Evolutionary conservation across 192 early-diverging fungal genomes (phyloP).

Genomic region (Jimgerdemannia flammicorona): DNA sequence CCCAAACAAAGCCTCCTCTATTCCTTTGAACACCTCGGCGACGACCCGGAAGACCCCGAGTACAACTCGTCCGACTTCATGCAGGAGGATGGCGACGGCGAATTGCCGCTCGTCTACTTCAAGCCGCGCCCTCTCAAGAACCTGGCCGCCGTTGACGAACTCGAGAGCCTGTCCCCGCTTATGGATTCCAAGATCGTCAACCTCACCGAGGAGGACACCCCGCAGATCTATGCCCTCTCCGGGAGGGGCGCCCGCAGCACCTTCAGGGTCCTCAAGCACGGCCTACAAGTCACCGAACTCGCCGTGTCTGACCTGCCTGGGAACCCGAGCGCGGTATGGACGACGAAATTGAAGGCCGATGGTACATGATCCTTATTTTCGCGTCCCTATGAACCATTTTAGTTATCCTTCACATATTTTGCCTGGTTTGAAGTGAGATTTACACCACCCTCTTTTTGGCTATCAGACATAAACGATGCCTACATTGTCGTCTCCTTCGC

Average conservation of each 20-base stretch:
- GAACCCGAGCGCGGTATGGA: constrained; percentile 92
- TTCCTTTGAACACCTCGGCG: constrained; percentile 92
- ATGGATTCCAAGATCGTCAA: constrained; percentile 85
- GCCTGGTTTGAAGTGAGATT: neutral
- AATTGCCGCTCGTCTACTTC: constrained; percentile 56
- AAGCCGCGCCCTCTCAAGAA: constrained; percentile 77
- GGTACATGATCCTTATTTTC: constrained; percentile 20
- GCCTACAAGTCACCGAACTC: constrained; percentile 88
- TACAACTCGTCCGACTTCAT: constrained; percentile 69
- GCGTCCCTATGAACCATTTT: neutral
- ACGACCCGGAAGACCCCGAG: constrained; percentile 82
- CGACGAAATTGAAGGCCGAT: constrained; percentile 36
- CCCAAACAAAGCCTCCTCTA: constrained; percentile 64
- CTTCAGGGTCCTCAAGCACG: constrained; percentile 89
- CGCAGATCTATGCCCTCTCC: constrained; percentile 90
- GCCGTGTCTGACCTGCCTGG: constrained; percentile 92
- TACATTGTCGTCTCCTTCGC: constrained; percentile 93
- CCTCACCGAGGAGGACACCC: constrained; percentile 85
- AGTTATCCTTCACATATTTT: neutral
- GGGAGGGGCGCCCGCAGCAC: constrained; percentile 78
- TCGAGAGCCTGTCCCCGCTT: constrained; percentile 79
- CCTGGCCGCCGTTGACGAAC: constrained; percentile 86
- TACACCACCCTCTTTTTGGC: neutral
- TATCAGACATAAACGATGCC: constrained; percentile 60
- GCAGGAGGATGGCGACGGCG: constrained; percentile 41